Evolutionary conservation across 2,329 filamentous ascomycete genomes (phyloP), one percentile per base, ranked within the genome.

Genomic region (Fusarium sp.): DNA sequence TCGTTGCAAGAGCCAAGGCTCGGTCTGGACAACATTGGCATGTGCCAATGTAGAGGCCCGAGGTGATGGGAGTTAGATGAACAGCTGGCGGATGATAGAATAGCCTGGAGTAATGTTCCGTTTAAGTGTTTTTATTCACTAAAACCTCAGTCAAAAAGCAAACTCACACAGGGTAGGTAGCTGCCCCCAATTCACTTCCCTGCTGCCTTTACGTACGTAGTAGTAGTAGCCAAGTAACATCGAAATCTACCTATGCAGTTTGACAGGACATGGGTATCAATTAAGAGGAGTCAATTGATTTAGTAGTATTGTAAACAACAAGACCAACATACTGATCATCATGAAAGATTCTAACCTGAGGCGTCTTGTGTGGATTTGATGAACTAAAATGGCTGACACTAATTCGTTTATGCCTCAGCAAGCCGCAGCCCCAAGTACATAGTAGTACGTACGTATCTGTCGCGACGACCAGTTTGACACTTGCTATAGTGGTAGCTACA

Each of bases 321-420:
- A 10, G 23, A 19, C 25, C n/a, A 64, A 64, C 48, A 32, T 7
- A 45, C 41, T 61, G 55, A 68, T 56, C 20, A 65, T 68, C 65
- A 66, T 69, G 65, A 68, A 63, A 68, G 25, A 53, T 43, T 27
- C 9, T 6, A 23, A 4, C 14, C n/a, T 40, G 14, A 51, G 15
- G 17, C 46, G 33, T 19, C 14, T 44, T 35, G 46, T 35, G 61
- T 69, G 65, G 65, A 44, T 66, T 69, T 57, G 13, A 54, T 54
- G 41, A 27, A 67, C 44, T 66, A 68, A 69, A 49, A 53, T 61
- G 49, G 30, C 65, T 68, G 61, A 68, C 66, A 19, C 23, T 43
- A 46, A 11, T 14, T 32, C 32, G 32, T 56, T 68, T 68, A 68
- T 66, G 55, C 65, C 65, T 67, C 65, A 65, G 48, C 53, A 51